Evolutionary conservation across 495 filamentous ascomycete genomes (phyloP).

Genomic region (Podospora pseudoanserina): DNA sequence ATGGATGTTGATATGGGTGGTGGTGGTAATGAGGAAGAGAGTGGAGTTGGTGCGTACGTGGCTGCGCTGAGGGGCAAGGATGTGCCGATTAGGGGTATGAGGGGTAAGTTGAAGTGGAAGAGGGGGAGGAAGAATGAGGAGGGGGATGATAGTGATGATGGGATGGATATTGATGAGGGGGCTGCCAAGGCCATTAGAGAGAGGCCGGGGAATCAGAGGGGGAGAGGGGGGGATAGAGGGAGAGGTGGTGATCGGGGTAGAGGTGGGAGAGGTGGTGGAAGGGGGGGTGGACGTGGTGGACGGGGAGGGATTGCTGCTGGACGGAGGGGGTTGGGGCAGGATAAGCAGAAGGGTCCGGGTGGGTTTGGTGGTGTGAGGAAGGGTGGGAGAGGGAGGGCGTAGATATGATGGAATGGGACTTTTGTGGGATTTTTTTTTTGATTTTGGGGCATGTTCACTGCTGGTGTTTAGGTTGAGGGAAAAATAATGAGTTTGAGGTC

Average conservation of each 20-base stretch:
- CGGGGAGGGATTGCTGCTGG: constrained; percentile 45
- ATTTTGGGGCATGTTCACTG: neutral
- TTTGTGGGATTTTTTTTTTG: neutral
- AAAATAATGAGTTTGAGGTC: constrained; percentile 7
- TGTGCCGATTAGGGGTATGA: constrained; percentile 72
- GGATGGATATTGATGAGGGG: constrained; percentile 47
- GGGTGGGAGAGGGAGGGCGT: constrained; percentile 24
- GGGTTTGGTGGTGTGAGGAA: constrained; percentile 39
- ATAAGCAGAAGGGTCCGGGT: constrained; percentile 39
- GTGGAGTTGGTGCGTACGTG: constrained; percentile 85
- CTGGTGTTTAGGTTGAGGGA: constrained; percentile 16
- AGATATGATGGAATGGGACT: neutral
- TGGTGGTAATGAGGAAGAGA: constrained; percentile 44
- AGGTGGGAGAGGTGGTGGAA: constrained; percentile 11
- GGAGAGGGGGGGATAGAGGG: constrained; percentile 12
- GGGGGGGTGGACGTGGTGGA: constrained; percentile 26
- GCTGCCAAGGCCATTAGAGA: constrained; percentile 48
- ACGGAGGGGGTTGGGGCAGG: constrained; percentile 46
- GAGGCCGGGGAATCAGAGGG: constrained; percentile 25
- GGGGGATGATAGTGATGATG: constrained; percentile 63
- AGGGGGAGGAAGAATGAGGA: constrained; percentile 60
- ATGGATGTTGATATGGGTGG: constrained; percentile 60
- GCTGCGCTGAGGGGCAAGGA: constrained; percentile 83
- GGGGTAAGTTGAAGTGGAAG: constrained; percentile 83
- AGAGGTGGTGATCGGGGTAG: constrained; percentile 14